These are phyloP conservation scores for Pyracantha coccinea DNA, from an alignment of 331 rosid species.

Conservation along the genomic window DNA sequence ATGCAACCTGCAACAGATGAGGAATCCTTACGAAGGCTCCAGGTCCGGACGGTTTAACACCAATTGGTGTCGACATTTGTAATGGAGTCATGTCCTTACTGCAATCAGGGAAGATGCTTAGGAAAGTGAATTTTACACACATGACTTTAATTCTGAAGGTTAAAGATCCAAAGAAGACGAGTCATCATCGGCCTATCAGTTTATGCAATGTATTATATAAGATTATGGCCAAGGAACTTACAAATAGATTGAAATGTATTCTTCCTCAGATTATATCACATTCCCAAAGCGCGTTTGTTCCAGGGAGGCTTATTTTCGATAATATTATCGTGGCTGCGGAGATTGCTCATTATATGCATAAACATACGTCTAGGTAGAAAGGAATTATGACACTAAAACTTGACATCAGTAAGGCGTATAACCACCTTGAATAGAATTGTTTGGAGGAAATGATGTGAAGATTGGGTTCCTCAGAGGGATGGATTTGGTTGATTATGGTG, in stretches of 20 bases:
- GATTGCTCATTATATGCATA: neutral
- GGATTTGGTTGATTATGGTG: neutral
- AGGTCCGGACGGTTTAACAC: too few relatives aligned
- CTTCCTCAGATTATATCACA: neutral
- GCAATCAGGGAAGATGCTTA: too few relatives aligned
- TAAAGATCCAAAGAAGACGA: neutral
- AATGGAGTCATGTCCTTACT: too few relatives aligned
- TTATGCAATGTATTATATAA: neutral
- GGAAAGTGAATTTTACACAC: too few relatives aligned
- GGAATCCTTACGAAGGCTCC: too few relatives aligned
- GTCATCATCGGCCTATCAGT: neutral
- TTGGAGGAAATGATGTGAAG: neutral
- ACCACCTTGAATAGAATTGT: neutral
- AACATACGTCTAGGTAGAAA: neutral
- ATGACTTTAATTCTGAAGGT: neutral
- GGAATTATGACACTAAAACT: neutral
- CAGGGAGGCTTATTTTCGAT: neutral
- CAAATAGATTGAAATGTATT: neutral
- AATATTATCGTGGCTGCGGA: neutral
- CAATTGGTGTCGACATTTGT: too few relatives aligned
- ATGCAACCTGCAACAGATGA: too few relatives aligned
- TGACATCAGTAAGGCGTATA: neutral
- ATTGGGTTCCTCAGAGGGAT: neutral
- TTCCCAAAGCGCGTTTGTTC: neutral
- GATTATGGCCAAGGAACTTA: neutral